Base-by-base conservation (phyloP, 2,329 filamentous ascomycete genomes). In the Grosmannia serpens region DNA sequence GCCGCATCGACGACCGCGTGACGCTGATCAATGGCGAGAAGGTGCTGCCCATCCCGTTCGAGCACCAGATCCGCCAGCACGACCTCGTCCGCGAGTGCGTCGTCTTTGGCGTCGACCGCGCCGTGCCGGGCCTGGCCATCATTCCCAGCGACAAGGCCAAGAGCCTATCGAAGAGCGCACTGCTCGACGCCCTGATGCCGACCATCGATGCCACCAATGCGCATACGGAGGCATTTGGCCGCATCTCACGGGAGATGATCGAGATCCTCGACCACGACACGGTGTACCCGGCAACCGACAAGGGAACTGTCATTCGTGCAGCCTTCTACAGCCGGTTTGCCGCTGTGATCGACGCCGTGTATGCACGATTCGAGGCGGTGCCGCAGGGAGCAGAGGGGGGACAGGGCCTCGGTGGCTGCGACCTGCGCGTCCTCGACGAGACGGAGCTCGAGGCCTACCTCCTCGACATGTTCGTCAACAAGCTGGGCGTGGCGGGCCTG, bases 231-330 rank as follows among this genome's bases (percentile, higher is more conserved):
- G 63, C 66, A 0, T 73, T 68, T 58, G 69, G 68, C 0, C 67
- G 65, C 26, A 73, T 83, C 2, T 74, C 75, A 0, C 72, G 70
- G 51, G 74, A 77, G 7, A 75, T 83, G 70, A 66, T 84, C 15
- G 66, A 73, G 1, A 66, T 84, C 10, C 67, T 84, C 9, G 73
- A 76, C 0, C 62, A 71, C 0, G 70, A 70, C 20, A 63, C 68
- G 0, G 63, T 70, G 0, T 80, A 75, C 53, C 77, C 79, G 0
- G 67, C 69, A 2, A 82, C 79, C 0, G 80, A 82, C 57, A 82
- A 83, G 63, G 76, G 76, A 1, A 79, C 74, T 0, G 71, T 79
- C 58, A 82, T 81, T 33, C 73, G 79, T 4, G 71, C 73, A 7
- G 73, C 74, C 9, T 74, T 77, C 8, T 80, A 80, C 64, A 66